Conservation (phyloP, 1,139 yeast species). For the Candida smagusa region DNA sequence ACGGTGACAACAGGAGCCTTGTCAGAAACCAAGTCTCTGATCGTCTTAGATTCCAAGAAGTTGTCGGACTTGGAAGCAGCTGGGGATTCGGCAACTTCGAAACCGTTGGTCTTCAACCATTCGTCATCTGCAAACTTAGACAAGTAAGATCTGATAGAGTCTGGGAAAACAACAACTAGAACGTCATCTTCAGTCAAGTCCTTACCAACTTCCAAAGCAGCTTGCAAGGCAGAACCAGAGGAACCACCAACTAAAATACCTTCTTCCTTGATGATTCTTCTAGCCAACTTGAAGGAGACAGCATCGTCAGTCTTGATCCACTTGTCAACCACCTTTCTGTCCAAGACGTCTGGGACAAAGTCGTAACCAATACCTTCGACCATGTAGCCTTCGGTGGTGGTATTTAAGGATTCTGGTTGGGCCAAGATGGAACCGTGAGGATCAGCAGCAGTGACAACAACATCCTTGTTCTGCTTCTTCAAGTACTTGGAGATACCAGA, state of each 20-base stretch:
- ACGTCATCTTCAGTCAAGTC: slow-evolving; percentile 71
- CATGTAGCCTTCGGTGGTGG: slow-evolving; percentile 58
- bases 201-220: slow-evolving; percentile 69
- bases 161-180: slow-evolving; percentile 83
- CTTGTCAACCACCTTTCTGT: slow-evolving; percentile 62
- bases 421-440: slow-evolving; percentile 88
- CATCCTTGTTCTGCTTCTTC: slow-evolving; percentile 64
- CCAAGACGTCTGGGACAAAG: slow-evolving; percentile 78
- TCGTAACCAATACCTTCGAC: slow-evolving; percentile 95
- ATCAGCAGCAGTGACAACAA: slow-evolving; percentile 76
- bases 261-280: slow-evolving; percentile 81
- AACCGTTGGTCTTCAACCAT: slow-evolving; percentile 83
- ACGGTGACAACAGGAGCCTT: slow-evolving; percentile 84
- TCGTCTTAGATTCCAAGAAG: slow-evolving; percentile 47
- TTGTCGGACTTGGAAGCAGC: slow-evolving; percentile 49
- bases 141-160: slow-evolving; percentile 81
- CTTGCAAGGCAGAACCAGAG: slow-evolving; percentile 81
- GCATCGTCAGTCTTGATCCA: slow-evolving; percentile 90
- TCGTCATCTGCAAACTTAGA: slow-evolving; percentile 89
- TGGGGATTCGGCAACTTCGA: slow-evolving; percentile 49
- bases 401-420: slow-evolving; percentile 71
- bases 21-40: slow-evolving; percentile 59
- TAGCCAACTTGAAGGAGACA: slow-evolving; percentile 75
- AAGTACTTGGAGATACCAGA: slow-evolving; percentile 75
- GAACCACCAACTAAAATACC: slow-evolving; percentile 89